Base-by-base conservation (phyloP, 1,139 yeast genomes). In the Yamadazyma sp. region DNA sequence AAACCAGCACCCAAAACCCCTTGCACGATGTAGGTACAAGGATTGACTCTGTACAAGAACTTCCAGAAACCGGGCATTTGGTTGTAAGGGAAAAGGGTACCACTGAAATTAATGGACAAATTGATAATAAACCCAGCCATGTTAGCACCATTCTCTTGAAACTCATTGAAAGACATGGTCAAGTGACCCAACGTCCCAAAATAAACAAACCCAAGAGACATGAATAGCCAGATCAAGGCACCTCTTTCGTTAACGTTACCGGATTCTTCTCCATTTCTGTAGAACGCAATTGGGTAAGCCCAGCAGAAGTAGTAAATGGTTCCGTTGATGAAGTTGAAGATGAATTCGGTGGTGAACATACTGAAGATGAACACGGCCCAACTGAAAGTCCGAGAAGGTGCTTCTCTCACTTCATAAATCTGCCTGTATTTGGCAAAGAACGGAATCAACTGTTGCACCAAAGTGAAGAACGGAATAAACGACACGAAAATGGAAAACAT, bases 381-480 rank as follows among this genome's bases (percentile, higher is more conserved):
- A 45, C 69, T 55, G 53, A 70, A 75, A 3, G 80, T 70, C 50
- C 70, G 71, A 0, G 79, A 73, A 16, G 95, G 95, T 30, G 95
- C 79, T 61, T 88, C 96, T 57, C 95, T 79, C 11, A 83, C 89
- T 59, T 87, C 95, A 58, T 86, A 88, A 35, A 88, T 67, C 49
- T 80, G 80, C 63, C 96, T 79, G 60, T 85, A 94, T 35, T 65
- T 60, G 35, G 83, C 81, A 56, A 73, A 86, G 42, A 75, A 69
- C 32, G 95, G 94, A 54, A 86, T 66, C 68, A 81, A 77, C 60
- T 87, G 95, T 60, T 86, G 85, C 41, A 81, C 56, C 46, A 83
- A 53, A 31, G 87, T 80, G 46, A 75, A 76, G 61, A 82, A 73
- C 37, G 80, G 69, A 50, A 80, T 73, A 43, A 78, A 60, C 49